phyloP scores from a whole-genome alignment of 441 rosid genomes.

The Rhodomyrtus psidioides region DNA sequence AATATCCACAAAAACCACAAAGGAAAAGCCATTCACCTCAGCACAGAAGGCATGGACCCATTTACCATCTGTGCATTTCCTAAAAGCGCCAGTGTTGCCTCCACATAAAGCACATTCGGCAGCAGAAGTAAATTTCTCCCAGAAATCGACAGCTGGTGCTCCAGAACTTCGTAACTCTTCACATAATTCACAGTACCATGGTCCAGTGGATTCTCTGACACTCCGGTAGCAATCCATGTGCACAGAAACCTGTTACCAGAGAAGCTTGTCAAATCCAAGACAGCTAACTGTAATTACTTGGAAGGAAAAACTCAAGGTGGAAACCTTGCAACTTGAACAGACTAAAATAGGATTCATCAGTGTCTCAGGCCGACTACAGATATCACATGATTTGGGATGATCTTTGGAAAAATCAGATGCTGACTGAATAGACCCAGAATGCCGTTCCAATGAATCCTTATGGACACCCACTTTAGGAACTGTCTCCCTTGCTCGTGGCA shows the following conservation, averaged over 20 bases:
- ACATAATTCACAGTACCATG: conserved; percentile 96
- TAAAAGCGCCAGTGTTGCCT: conserved; percentile 90
- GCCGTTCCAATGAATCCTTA: conserved; percentile 57
- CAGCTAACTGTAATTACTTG: not conserved
- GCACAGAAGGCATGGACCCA: conserved; percentile 99
- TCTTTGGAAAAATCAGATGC: conserved; percentile 52
- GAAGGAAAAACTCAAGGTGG: not conserved
- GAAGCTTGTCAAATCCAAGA: conserved; percentile 18
- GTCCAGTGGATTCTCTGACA: conserved; percentile 79
- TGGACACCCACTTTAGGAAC: conserved; percentile 48
- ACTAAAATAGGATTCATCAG: conserved; percentile 74
- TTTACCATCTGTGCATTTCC: conserved; percentile 67
- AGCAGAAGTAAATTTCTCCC: conserved; percentile 63
- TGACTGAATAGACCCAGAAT: conserved; percentile 41
- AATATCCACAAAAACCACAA: not conserved
- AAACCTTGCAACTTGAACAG: conserved; percentile 97
- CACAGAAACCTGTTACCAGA: conserved; percentile 71
- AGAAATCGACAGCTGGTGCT: conserved; percentile 42
- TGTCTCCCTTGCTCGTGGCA: conserved; percentile 62
- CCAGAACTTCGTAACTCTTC: conserved; percentile 60
- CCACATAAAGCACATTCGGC: conserved; percentile 84
- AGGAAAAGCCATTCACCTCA: conserved; percentile 46
- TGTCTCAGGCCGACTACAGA: conserved; percentile 90
- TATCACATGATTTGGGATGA: conserved; percentile 77
- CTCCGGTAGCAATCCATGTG: conserved; percentile 94